Evolutionary conservation across 2,329 filamentous ascomycete species (phyloP), one percentile per base, ranked within the genome.

Genomic region (Saccharata proteae): DNA sequence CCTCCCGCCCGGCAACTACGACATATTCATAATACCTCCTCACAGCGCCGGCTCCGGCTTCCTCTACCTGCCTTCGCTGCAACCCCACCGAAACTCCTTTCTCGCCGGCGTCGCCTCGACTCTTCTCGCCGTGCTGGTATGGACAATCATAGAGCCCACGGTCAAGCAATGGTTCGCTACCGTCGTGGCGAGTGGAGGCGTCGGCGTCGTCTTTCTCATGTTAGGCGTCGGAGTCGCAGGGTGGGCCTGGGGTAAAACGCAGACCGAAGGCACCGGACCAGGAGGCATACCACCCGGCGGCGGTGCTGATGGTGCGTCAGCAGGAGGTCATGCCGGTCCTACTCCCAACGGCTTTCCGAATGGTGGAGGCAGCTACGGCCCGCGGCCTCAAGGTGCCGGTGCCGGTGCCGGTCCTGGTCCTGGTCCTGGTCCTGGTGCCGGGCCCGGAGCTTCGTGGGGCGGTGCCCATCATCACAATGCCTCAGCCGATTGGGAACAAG

Each of bases 21-120:
- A 96, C 62, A 93, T 96, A 51, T 94, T 94, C 62, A 80, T 94
- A 53, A 86, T 96, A 48, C 88, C 88, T 6, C 83, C 86, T 27
- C 85, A 93, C 55, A 88, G 85, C 8, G 71, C 86, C 5, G 88
- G 88, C 32, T 74, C 77, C 0, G 88, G 88, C 19, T 94, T 94
- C 57, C 65, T 96, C 16, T 94, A 96, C 55, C 71, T 96, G n/a
- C 88, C 88, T 0, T 93, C 86, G 0, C 58, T 96, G 39, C 72
- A 79, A 49, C 80, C 83, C 13, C 82, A 90, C 48, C 69, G 79
- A 47, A 93, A 93, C 57, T 93, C 83, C 58, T 96, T 94, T 55
- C 69, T 85, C 14, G 85, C 86, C 3, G 88, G 88, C 16, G 84
- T 85, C 44, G 80, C 76, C 23, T 78, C 74, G 37, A 84, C 83